These are phyloP conservation scores for Aspergillus sp. DNA, from an alignment of 2,329 filamentous ascomycete species.

Conservation along the genomic window DNA sequence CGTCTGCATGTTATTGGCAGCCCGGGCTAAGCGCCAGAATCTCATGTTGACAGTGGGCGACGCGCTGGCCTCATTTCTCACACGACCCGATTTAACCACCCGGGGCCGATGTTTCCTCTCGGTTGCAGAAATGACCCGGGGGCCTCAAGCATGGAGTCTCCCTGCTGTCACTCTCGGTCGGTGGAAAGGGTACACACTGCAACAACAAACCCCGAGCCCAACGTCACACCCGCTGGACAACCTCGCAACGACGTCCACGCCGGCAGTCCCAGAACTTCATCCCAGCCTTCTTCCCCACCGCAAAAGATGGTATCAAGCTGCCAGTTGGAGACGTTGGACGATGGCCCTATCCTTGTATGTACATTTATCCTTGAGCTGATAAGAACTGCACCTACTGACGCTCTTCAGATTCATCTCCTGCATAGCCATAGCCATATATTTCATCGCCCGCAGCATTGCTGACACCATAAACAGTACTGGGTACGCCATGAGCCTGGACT, in stretches of 20 bases:
- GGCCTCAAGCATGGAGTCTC: not conserved
- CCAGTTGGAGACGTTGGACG: not conserved
- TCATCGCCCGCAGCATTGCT: too few relatives aligned
- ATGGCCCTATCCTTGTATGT: not conserved
- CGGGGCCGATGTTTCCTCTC: slow-evolving; percentile 10
- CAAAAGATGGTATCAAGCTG: not conserved
- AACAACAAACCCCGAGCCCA: not conserved
- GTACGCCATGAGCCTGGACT: too few relatives aligned
- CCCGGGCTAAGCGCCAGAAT: not conserved
- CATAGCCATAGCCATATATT: too few relatives aligned
- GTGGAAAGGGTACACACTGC: not conserved
- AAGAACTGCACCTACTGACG: not conserved
- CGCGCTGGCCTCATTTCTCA: slow-evolving; percentile 27
- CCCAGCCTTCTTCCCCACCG: not conserved
- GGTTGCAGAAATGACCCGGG: not conserved
- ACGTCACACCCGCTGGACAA: not conserved
- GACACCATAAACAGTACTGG: too few relatives aligned
- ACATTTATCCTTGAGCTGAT: not conserved
- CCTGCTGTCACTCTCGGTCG: not conserved
- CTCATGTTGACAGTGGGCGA: slow-evolving; percentile 26
- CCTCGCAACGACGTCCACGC: too few relatives aligned
- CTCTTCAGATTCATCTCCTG: not conserved
- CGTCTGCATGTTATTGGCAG: slow-evolving; percentile 15
- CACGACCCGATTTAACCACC: slow-evolving; percentile 13
- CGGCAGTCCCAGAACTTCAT: not conserved